Conservation (phyloP, 192 early-diverging fungal genomes). For the Spizellomyces sp. region DNA sequence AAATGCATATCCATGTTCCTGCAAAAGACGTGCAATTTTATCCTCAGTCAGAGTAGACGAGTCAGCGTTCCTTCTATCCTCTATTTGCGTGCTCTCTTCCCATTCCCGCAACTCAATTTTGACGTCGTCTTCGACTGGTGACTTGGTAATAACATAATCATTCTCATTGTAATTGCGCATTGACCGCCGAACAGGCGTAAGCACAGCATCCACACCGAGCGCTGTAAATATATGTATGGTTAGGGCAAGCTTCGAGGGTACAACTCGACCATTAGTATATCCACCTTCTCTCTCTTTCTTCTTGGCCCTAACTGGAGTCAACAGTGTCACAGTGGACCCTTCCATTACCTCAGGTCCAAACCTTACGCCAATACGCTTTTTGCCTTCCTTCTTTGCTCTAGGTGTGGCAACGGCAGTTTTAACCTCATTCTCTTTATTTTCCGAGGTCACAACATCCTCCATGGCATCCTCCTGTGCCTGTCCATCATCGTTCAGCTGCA, state of each 20-base stretch:
- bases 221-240: conserved; percentile 4
- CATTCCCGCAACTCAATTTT: background rate
- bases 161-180: conserved; percentile 10
- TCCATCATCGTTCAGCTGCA: background rate
- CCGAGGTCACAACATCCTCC: background rate
- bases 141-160: background rate
- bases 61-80: background rate
- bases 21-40: background rate
- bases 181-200: conserved; percentile 29
- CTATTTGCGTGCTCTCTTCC: too few relatives aligned
- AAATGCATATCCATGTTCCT: conserved; percentile 19
- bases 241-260: background rate
- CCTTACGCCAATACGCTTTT: conserved; percentile 12
- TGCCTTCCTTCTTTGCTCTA: background rate
- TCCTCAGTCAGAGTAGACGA: background rate
- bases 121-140: background rate
- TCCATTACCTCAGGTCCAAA: conserved; percentile 17
- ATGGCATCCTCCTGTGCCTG: background rate
- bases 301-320: conserved; percentile 27
- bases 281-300: conserved; percentile 24
- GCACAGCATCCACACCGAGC: conserved; percentile 9
- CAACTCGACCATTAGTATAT: background rate
- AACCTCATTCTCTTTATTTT: background rate
- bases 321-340: conserved; percentile 11
- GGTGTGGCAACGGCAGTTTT: background rate